These are phyloP conservation scores for Isabelozyma gotoi DNA, from an alignment of 805 yeast species.

Conservation along the genomic window DNA sequence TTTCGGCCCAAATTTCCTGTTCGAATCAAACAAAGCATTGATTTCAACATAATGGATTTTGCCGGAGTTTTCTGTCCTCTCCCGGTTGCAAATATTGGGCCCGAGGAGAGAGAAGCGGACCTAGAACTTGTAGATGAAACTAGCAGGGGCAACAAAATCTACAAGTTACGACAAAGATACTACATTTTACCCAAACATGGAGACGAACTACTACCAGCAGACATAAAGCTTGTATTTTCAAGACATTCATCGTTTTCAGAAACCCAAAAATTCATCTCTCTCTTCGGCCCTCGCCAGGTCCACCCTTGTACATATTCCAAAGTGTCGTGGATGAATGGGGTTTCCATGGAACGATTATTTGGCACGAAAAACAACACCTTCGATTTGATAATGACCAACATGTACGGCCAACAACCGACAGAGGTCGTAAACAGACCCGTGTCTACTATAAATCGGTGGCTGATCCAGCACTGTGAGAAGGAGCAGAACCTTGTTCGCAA, in stretches of 20 bases:
- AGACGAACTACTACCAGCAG: constrained; percentile 30
- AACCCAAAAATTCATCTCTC: constrained; percentile 27
- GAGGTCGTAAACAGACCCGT: constrained; percentile 17
- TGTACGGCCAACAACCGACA: constrained; percentile 16
- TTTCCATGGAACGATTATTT: constrained; percentile 39
- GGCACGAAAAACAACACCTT: background rate
- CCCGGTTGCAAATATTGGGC: constrained; percentile 11
- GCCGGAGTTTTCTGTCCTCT: constrained; percentile 29
- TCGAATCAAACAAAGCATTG: constrained; percentile 34
- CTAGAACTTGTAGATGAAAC: constrained; percentile 15
- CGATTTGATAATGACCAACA: background rate
- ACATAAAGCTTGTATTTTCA: constrained; percentile 39
- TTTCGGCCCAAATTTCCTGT: constrained; percentile 13
- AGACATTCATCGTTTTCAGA: constrained; percentile 50
- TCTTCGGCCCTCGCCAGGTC: constrained; percentile 40
- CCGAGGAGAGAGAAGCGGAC: constrained; percentile 7
- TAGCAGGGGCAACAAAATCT: constrained; percentile 18
- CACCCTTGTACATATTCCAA: constrained; percentile 41
- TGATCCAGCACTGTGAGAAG: constrained; percentile 23
- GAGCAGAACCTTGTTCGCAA: constrained; percentile 23
- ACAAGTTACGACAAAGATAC: constrained; percentile 16
- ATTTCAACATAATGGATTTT: constrained; percentile 35
- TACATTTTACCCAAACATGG: constrained; percentile 31
- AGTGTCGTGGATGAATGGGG: constrained; percentile 36
- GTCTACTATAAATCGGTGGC: constrained; percentile 32